Percentiles rank a stretch among this genome's conserved stretches.
Evolutionary conservation across 495 filamentous ascomycete genomes (phyloP).

Genomic region (Penicillium chermesinum): DNA sequence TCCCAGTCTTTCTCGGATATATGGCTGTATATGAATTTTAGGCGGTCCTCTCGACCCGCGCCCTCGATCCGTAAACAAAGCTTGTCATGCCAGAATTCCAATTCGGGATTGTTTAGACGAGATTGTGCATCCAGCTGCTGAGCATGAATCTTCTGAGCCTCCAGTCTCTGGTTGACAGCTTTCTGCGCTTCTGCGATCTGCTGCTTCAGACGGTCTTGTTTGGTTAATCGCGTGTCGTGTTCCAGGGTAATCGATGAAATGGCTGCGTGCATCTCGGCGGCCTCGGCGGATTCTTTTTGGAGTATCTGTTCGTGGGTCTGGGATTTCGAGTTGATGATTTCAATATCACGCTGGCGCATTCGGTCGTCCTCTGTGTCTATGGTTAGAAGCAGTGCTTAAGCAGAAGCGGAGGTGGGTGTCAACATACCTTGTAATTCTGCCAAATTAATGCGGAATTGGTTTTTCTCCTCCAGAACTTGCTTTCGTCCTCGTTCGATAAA

Average conservation of each 20-base stretch:
- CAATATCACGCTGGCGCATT: conserved; percentile 81
- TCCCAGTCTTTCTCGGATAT: conserved; percentile 79
- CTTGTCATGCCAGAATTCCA: conserved; percentile 92
- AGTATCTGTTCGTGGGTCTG: conserved; percentile 74
- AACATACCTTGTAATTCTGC: conserved; percentile 79
- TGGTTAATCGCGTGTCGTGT: conserved; percentile 66
- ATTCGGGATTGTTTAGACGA: conserved; percentile 80
- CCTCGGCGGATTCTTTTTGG: conserved; percentile 80
- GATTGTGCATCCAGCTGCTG: conserved; percentile 71
- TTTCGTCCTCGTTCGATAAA: conserved; percentile 91
- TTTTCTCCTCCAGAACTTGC: conserved; percentile 84
- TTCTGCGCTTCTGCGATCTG: conserved; percentile 78
- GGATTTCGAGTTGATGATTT: conserved; percentile 72
- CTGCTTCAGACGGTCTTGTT: conserved; percentile 65
- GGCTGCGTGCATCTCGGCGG: conserved; percentile 75
- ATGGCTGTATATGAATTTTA: conserved; percentile 91
- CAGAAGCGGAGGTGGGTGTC: background rate
- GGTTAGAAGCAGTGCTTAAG: conserved; percentile 15
- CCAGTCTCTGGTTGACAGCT: conserved; percentile 54
- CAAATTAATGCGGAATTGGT: conserved; percentile 85
- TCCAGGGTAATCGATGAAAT: conserved; percentile 71
- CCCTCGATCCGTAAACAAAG: conserved; percentile 88
- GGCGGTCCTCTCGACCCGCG: conserved; percentile 71
- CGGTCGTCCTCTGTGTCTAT: conserved; percentile 72
- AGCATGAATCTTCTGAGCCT: conserved; percentile 57